Percentiles rank a stretch among this genome's conserved stretches.
Evolutionary conservation across 768 basidiomycete genomes (phyloP).

Genomic region (Mycena belliarum): DNA sequence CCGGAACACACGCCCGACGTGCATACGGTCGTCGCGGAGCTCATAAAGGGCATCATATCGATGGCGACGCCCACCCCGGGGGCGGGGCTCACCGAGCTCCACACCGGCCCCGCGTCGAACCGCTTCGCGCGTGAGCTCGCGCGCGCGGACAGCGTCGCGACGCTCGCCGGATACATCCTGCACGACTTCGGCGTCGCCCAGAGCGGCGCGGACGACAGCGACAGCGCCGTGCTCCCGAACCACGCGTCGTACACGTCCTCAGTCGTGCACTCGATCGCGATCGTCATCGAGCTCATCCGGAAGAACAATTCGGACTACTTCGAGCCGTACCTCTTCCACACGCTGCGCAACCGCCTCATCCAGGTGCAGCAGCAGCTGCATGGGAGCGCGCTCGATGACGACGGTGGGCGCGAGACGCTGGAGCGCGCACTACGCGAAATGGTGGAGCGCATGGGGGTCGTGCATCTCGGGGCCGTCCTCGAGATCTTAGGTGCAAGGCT

Average conservation of each 20-base stretch:
- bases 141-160: conserved; percentile 64
- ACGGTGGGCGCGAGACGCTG: conserved; percentile 67
- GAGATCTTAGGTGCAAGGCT: conserved; percentile 71
- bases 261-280: conserved; percentile 81
- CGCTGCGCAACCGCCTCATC: conserved; percentile 86
- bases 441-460: conserved; percentile 86
- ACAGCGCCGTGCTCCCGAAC: conserved; percentile 35
- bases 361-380: conserved; percentile 76
- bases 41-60: conserved; percentile 92
- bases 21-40: conserved; percentile 85
- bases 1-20: conserved; percentile 73
- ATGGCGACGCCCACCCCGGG: conserved; percentile 89
- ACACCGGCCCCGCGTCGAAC: conserved; percentile 78
- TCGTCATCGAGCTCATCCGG: conserved; percentile 91
- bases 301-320: conserved; percentile 99
- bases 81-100: conserved; percentile 67
- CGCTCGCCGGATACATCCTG: conserved; percentile 78
- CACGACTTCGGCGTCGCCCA: conserved; percentile 49
- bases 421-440: conserved; percentile 68
- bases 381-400: conserved; percentile 34
- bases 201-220: conserved; percentile 24
- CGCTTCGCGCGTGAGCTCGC: conserved; percentile 89
- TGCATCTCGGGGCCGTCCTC: conserved; percentile 84
- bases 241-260: conserved; percentile 69
- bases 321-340: conserved; percentile 96